Percentiles rank a stretch among this genome's conserved stretches.
Evolutionary conservation across 768 basidiomycete species (phyloP).

Genomic region (Amanita phalloides): DNA sequence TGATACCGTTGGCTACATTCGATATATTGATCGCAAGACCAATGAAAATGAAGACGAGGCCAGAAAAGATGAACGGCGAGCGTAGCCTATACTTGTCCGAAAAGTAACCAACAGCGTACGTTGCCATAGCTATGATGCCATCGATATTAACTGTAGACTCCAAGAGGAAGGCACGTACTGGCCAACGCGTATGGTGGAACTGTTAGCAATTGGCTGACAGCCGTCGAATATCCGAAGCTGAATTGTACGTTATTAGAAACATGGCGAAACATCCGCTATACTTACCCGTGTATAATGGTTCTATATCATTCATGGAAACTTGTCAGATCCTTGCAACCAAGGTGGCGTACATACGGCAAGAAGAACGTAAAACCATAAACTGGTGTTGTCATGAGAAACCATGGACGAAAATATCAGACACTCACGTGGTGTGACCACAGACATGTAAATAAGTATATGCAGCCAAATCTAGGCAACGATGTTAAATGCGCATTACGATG

Average conservation of each 20-base stretch:
- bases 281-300: slow-evolving; percentile 47
- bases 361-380: slow-evolving; percentile 67
- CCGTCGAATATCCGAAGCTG: slow-evolving; percentile 48
- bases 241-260: not conserved
- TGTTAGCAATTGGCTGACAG: slow-evolving; percentile 54
- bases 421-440: slow-evolving; percentile 48
- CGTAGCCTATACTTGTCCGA: slow-evolving; percentile 43
- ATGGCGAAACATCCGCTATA: not conserved
- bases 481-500: slow-evolving; percentile 15
- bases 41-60: not conserved
- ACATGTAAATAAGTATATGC: slow-evolving; percentile 50
- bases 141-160: not conserved
- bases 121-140: slow-evolving; percentile 20
- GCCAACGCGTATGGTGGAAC: slow-evolving; percentile 59
- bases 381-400: slow-evolving; percentile 17
- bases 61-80: not conserved
- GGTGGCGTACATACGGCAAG: slow-evolving; percentile 40
- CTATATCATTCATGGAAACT: slow-evolving; percentile 28
- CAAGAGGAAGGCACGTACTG: slow-evolving; percentile 26
- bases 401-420: slow-evolving; percentile 16
- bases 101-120: slow-evolving; percentile 40
- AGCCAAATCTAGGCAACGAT: slow-evolving; percentile 41
- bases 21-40: not conserved
- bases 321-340: slow-evolving; percentile 14
- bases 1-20: slow-evolving; percentile 26